These are phyloP conservation scores for Trypanosoma cruzi DNA, from an alignment of 208 protist genomes.

Conservation along the genomic window DNA sequence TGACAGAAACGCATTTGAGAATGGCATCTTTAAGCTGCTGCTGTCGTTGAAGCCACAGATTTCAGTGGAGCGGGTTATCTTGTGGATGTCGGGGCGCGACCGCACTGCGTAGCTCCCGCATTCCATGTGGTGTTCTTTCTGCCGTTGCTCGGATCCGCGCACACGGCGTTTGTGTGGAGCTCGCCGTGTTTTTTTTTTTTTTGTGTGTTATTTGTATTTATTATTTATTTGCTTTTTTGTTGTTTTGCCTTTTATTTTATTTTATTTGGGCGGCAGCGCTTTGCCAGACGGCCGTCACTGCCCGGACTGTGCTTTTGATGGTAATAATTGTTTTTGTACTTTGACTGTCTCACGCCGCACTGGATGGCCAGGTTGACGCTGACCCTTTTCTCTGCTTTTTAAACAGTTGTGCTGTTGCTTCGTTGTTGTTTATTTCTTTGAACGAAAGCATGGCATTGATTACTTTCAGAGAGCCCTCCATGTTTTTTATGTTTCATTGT, in stretches of 20 bases:
- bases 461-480: neutral
- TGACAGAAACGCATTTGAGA: constrained; percentile 18
- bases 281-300: neutral
- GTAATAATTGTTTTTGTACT: neutral
- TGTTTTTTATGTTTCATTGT: no score
- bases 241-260: neutral
- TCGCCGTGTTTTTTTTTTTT: constrained; percentile 21
- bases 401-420: neutral
- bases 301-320: neutral
- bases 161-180: no score
- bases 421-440: neutral
- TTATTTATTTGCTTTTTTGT: constrained; percentile 8
- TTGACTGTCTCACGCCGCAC: neutral
- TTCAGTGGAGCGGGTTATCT: constrained; percentile 7
- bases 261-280: neutral
- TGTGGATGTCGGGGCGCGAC: constrained; percentile 3
- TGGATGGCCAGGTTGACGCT: neutral
- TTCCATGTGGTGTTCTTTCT: neutral
- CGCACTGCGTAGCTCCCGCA: neutral
- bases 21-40: constrained; percentile 28
- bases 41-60: constrained; percentile 25
- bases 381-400: neutral
- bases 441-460: neutral
- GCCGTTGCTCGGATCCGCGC: neutral
- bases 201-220: constrained; percentile 9